These are phyloP conservation scores for Kazachstania sp. DNA, from an alignment of 1,139 yeast species.

Conservation along the genomic window DNA sequence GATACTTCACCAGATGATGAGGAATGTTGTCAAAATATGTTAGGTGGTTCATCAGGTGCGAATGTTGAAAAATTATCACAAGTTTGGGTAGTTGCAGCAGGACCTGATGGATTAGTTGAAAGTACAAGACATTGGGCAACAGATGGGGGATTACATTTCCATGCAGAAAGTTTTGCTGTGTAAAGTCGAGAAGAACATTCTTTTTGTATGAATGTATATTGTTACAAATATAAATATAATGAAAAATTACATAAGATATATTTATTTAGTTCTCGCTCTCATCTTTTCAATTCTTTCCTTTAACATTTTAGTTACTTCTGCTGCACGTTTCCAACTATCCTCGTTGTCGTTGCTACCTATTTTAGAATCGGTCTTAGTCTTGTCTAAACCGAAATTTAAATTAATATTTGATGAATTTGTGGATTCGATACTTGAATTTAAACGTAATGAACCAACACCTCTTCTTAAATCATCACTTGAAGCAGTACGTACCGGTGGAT, in stretches of 20 bases:
- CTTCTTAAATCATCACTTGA: conserved; percentile 22
- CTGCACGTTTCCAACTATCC: conserved; percentile 83
- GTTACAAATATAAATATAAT: neutral
- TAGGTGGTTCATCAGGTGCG: conserved; percentile 8
- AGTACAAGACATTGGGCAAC: conserved; percentile 77
- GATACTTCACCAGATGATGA: conserved; percentile 23
- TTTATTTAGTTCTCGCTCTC: conserved; percentile 42
- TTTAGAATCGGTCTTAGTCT: conserved; percentile 17
- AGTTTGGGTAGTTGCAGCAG: conserved; percentile 86
- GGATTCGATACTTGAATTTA: conserved; percentile 8
- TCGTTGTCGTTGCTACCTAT: conserved; percentile 33
- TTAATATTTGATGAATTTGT: neutral
- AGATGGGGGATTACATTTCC: conserved; percentile 75
- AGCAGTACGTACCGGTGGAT: too few relatives aligned
- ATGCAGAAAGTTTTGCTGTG: conserved; percentile 64
- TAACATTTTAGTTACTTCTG: conserved; percentile 77
- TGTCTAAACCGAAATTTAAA: neutral
- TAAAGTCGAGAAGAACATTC: conserved; percentile 7
- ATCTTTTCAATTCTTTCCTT: conserved; percentile 83
- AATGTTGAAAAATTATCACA: conserved; percentile 39
- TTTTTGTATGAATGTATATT: neutral
- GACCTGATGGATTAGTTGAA: conserved; percentile 68
- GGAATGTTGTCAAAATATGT: conserved; percentile 25
- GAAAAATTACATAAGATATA: neutral
- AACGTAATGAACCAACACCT: conserved; percentile 23